Percentiles rank a stretch among this genome's conserved stretches.
Evolutionary conservation across 2,329 filamentous ascomycete species (phyloP).

Genomic region (Talaromyces sp.): DNA sequence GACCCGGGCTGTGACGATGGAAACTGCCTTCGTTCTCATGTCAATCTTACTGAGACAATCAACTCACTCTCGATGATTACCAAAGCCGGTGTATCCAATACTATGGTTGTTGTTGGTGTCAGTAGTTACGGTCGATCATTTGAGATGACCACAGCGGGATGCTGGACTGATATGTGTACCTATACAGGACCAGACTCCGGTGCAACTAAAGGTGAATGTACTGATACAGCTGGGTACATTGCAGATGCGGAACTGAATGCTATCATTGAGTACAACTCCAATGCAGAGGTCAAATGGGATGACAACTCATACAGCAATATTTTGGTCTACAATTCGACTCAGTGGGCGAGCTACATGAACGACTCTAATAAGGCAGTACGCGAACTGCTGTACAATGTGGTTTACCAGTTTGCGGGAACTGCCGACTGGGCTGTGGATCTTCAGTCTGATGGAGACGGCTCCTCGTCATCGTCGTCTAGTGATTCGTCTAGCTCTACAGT

Average conservation of each 20-base stretch:
- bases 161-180: not conserved
- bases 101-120: conserved; percentile 1
- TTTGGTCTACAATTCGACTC: conserved; percentile 35
- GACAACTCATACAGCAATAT: conserved; percentile 25
- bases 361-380: too few relatives aligned
- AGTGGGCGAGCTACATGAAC: conserved; percentile 42
- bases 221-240: conserved; percentile 4
- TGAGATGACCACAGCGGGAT: not conserved
- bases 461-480: too few relatives aligned
- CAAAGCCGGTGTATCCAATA: not conserved
- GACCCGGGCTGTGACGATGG: not conserved
- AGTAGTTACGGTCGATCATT: conserved; percentile 8
- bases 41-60: conserved; percentile 44
- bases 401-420: too few relatives aligned
- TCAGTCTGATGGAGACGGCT: too few relatives aligned
- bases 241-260: conserved; percentile 18
- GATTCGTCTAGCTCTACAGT: too few relatives aligned
- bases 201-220: not conserved
- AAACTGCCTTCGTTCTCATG: conserved; percentile 30
- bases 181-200: not conserved
- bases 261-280: conserved; percentile 5
- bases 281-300: not conserved
- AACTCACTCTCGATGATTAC: conserved; percentile 26
- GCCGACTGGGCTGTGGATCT: too few relatives aligned
- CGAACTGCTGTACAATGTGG: too few relatives aligned